phyloP scores from a whole-genome alignment of 2,329 filamentous ascomycete genomes.

The Fusarium equiseti region DNA sequence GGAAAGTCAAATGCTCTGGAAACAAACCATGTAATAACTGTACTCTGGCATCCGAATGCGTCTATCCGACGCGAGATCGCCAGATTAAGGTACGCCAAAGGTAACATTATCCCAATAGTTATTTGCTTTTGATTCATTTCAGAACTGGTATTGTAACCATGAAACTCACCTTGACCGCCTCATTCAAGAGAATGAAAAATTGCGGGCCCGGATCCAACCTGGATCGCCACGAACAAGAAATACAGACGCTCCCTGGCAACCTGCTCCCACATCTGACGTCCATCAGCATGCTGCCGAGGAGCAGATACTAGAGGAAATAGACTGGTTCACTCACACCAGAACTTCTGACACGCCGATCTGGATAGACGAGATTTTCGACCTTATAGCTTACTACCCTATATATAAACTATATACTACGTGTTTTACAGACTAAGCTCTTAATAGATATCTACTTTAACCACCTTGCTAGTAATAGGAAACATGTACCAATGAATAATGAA shows the following conservation, averaged over 20 bases:
- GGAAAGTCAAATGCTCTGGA: not conserved
- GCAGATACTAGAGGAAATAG: not conserved
- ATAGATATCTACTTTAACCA: no score
- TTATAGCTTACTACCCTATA: no score
- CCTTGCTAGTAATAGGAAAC: no score
- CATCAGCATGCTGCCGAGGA: not conserved
- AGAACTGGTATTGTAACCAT: not conserved
- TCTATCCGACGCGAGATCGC: not conserved
- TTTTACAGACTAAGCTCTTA: no score
- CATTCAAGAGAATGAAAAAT: not conserved
- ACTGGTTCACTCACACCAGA: not conserved
- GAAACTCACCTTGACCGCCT: not conserved
- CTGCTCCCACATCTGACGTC: not conserved
- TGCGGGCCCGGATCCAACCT: not conserved
- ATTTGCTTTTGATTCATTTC: not conserved
- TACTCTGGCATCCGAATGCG: not conserved
- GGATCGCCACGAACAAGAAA: not conserved
- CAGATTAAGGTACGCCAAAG: not conserved
- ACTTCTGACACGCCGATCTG: not conserved
- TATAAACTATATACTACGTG: no score
- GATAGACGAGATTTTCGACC: not conserved
- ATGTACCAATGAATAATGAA: no score
- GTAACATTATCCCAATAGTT: not conserved
- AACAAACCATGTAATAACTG: not conserved
- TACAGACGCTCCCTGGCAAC: not conserved